A percentile compares a stretch with the other conserved stretches of the same genome.
Evolutionary conservation across 768 basidiomycete genomes (phyloP).

Genomic region (Phlebiopsis flavidoalba): DNA sequence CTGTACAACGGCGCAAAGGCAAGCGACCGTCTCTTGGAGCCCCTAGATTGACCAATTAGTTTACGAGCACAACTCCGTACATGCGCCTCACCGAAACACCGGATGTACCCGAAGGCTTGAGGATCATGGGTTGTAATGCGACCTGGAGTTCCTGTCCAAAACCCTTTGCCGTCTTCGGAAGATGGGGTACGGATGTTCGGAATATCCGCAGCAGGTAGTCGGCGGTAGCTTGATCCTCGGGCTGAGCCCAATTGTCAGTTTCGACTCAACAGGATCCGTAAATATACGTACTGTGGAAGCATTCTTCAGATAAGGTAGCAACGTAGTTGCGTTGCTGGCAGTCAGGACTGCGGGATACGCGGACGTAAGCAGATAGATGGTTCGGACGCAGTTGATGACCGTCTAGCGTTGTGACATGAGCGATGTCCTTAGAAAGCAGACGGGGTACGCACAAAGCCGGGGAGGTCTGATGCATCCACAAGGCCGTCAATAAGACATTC

Average conservation of each 20-base stretch:
- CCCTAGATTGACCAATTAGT: slow-evolving; percentile 39
- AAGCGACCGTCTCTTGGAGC: slow-evolving; percentile 88
- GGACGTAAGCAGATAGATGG: slow-evolving; percentile 76
- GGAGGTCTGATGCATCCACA: slow-evolving; percentile 78
- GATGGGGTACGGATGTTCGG: slow-evolving; percentile 73
- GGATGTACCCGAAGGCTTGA: slow-evolving; percentile 70
- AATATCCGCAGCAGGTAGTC: slow-evolving; percentile 91
- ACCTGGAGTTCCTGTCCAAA: slow-evolving; percentile 85
- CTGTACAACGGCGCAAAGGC: slow-evolving; percentile 82
- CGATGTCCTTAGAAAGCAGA: neutral
- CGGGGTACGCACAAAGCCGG: slow-evolving; percentile 59
- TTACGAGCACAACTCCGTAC: neutral
- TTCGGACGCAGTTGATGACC: slow-evolving; percentile 77
- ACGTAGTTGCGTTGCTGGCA: slow-evolving; percentile 72
- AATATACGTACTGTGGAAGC: slow-evolving; percentile 58
- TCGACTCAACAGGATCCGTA: neutral
- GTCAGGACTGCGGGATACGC: slow-evolving; percentile 86
- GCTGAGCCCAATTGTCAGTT: slow-evolving; percentile 32
- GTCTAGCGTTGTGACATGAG: slow-evolving; percentile 40
- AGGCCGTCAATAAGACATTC: slow-evolving; percentile 83
- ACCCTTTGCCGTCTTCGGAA: slow-evolving; percentile 85
- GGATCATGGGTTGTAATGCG: slow-evolving; percentile 85
- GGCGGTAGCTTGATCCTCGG: slow-evolving; percentile 77
- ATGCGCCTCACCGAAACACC: slow-evolving; percentile 51
- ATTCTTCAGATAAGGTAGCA: slow-evolving; percentile 88